These are phyloP conservation scores for Ceratocystiopsis sp. DNA, from an alignment of 2,329 filamentous ascomycete species.

Conservation along the genomic window DNA sequence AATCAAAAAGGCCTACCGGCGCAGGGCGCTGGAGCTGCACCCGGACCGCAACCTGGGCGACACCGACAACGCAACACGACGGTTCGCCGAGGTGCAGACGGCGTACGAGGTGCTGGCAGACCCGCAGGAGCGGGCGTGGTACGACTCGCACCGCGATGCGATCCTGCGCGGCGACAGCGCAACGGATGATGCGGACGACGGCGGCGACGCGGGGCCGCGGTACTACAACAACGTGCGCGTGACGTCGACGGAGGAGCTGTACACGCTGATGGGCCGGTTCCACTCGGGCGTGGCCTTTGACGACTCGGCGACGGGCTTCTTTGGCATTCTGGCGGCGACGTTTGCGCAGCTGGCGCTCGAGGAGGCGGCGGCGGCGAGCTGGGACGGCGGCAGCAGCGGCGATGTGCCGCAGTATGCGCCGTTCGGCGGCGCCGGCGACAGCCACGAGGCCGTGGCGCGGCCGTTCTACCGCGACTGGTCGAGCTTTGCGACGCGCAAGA, in stretches of 20 bases:
- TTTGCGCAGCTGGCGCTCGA: constrained; percentile 71
- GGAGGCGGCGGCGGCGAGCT: constrained; percentile 58
- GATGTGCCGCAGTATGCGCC: constrained; percentile 48
- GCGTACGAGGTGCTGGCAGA: constrained; percentile 95
- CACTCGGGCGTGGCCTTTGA: constrained; percentile 62
- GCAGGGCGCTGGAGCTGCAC: constrained; percentile 81
- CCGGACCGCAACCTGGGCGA: constrained; percentile 87
- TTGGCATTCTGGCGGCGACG: constrained; percentile 55
- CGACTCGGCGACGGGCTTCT: constrained; percentile 71
- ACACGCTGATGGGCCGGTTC: constrained; percentile 64
- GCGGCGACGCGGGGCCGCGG: constrained; percentile 20
- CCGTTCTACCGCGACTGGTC: constrained; percentile 71
- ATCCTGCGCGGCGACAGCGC: constrained; percentile 53
- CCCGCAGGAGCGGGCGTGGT: constrained; percentile 91
- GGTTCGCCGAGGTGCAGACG: constrained; percentile 81
- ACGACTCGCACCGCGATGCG: constrained; percentile 80
- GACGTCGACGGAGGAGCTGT: constrained; percentile 67
- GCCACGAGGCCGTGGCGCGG: constrained; percentile 59
- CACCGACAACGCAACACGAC: constrained; percentile 60
- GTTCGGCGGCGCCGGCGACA: constrained; percentile 63
- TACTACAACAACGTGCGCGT: constrained; percentile 48
- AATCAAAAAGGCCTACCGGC: constrained; percentile 85
- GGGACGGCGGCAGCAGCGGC: constrained; percentile 35
- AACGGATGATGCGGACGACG: constrained; percentile 18
- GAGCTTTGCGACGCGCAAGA: constrained; percentile 68